Evolutionary conservation across 257 asterid species (phyloP).

Genomic region (Parsonsia alboflavescens): DNA sequence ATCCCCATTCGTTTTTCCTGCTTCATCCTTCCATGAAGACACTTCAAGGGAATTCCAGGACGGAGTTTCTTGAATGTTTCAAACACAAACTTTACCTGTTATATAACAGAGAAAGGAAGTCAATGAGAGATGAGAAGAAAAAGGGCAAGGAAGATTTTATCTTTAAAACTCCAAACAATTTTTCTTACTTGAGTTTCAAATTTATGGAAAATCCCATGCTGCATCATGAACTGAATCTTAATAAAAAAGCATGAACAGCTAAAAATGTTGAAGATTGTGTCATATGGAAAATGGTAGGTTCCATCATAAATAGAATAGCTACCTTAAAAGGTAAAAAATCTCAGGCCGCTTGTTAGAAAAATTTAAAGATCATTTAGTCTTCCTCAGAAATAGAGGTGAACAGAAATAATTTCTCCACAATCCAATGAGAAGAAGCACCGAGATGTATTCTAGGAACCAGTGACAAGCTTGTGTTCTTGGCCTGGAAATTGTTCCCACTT

Average conservation of each 20-base stretch:
- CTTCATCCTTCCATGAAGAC: conserved; percentile 91
- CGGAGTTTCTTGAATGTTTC: conserved; percentile 93
- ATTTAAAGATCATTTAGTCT: not conserved
- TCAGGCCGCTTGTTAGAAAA: not conserved
- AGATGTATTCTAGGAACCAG: not conserved
- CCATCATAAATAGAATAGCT: not conserved
- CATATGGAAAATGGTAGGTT: not conserved
- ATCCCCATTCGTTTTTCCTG: conserved; percentile 80
- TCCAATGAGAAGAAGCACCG: not conserved
- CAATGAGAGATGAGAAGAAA: not conserved
- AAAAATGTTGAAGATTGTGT: not conserved
- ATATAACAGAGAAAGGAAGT: not conserved
- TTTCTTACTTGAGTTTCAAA: not conserved
- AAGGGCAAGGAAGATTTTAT: not conserved
- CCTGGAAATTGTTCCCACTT: too few species aligned
- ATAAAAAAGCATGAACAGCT: not conserved
- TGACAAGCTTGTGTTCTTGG: too few species aligned
- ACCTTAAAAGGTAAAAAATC: not conserved
- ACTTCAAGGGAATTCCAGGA: conserved; percentile 84
- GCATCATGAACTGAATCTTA: not conserved
- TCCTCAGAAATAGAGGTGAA: not conserved
- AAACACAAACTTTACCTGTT: conserved; percentile 72
- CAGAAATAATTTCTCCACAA: not conserved
- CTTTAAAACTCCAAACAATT: not conserved
- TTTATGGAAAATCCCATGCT: not conserved